phyloP scores from a whole-genome alignment of 805 yeast genomes.

The Blastobotrys terrestris region DNA sequence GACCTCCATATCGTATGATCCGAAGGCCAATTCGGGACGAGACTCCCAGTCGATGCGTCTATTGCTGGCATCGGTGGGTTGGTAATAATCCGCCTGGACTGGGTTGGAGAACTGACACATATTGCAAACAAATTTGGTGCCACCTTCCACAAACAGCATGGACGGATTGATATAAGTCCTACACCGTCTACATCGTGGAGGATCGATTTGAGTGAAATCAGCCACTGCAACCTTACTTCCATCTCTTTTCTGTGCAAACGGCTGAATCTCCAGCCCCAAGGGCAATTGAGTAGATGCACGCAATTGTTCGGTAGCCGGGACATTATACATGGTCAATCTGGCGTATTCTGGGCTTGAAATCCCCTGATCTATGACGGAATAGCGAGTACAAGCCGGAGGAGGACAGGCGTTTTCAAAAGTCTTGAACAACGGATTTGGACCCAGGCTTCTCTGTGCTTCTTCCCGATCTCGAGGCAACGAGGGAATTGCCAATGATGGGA shows the following conservation, averaged over 20 bases:
- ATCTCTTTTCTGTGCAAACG: conserved; percentile 59
- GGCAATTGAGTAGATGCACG: conserved; percentile 71
- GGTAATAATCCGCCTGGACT: conserved; percentile 59
- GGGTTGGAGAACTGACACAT: conserved; percentile 73
- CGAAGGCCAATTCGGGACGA: conserved; percentile 72
- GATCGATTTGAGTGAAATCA: conserved; percentile 56
- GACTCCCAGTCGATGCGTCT: conserved; percentile 55
- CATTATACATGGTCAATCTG: conserved; percentile 71
- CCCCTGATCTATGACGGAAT: conserved; percentile 71
- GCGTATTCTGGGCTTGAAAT: conserved; percentile 74
- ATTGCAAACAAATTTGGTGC: conserved; percentile 70
- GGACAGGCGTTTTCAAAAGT: conserved; percentile 77
- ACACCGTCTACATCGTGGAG: conserved; percentile 89
- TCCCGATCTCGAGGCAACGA: conserved; percentile 35
- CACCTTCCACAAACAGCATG: conserved; percentile 56
- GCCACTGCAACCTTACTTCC: conserved; percentile 50
- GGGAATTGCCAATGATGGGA: conserved; percentile 21
- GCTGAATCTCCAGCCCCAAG: conserved; percentile 71
- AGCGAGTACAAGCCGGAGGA: conserved; percentile 74
- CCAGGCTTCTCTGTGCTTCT: conserved; percentile 27
- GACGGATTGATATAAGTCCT: conserved; percentile 84
- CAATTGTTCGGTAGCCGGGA: conserved; percentile 69
- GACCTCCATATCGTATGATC: conserved; percentile 80
- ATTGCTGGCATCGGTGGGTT: conserved; percentile 56
- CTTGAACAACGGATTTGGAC: conserved; percentile 43